Percentiles rank a stretch among this genome's conserved stretches.
phyloP scores from a whole-genome alignment of 768 basidiomycete species.

The Rhodocollybia butyracea region DNA sequence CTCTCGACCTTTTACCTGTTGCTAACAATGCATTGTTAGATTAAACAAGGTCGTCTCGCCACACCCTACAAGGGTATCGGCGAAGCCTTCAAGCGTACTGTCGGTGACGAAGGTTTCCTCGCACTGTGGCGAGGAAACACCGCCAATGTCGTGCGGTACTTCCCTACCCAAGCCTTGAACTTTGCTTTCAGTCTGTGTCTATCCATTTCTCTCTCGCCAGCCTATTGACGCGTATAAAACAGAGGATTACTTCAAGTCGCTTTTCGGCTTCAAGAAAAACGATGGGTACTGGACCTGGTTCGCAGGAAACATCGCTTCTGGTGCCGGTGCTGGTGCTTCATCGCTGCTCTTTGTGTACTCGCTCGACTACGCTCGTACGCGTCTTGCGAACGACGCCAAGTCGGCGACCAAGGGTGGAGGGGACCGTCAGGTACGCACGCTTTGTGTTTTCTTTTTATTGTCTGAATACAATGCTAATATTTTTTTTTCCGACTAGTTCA shows the following conservation, averaged over 20 bases:
- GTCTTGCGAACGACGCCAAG: constrained; percentile 82
- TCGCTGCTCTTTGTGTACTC: constrained; percentile 89
- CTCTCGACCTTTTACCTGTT: too few relatives aligned
- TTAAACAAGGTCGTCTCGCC: constrained; percentile 83
- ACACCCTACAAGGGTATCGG: constrained; percentile 79
- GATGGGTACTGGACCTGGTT: constrained; percentile 89
- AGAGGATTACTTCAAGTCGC: constrained; percentile 85
- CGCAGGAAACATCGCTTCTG: constrained; percentile 78
- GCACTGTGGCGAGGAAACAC: constrained; percentile 89
- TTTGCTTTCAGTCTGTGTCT: constrained; percentile 77
- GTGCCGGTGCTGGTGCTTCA: constrained; percentile 85
- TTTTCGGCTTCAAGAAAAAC: constrained; percentile 82
- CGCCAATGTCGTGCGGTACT: constrained; percentile 90
- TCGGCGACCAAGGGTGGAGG: constrained; percentile 66
- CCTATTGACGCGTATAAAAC: constrained; percentile 1
- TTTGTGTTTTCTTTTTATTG: too few relatives aligned
- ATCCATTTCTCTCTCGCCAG: background rate
- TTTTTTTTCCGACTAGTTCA: too few relatives aligned
- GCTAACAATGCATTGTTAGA: too few relatives aligned
- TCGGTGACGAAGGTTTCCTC: constrained; percentile 73
- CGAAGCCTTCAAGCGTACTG: constrained; percentile 76
- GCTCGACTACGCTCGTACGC: constrained; percentile 86
- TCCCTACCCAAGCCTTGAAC: constrained; percentile 88
- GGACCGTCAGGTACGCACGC: too few relatives aligned
- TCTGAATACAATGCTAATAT: too few relatives aligned